phyloP scores from a whole-genome alignment of 208 protist species.

The Leishmania martiniquensis region DNA sequence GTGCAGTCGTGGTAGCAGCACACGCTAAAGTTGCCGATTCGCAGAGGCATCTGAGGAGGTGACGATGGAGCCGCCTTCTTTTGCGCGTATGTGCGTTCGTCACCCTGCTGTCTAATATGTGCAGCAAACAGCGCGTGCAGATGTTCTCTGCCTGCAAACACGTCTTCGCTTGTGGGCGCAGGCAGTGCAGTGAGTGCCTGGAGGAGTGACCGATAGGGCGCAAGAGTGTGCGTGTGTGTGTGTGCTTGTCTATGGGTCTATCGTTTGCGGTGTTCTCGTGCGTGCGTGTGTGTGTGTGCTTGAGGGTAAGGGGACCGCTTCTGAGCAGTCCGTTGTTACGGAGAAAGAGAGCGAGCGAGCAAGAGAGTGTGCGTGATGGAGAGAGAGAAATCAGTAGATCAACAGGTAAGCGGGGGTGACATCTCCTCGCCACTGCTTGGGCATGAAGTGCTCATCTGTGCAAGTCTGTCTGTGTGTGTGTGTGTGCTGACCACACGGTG shows the following conservation, averaged over 20 bases:
- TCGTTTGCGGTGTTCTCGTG: neutral
- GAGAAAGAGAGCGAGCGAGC: neutral
- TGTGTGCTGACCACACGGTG: neutral
- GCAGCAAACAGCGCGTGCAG: neutral
- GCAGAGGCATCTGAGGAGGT: constrained; percentile 1
- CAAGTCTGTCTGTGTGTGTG: neutral
- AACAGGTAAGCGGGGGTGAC: neutral
- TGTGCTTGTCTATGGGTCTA: neutral
- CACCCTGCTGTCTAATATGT: neutral
- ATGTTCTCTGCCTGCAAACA: neutral
- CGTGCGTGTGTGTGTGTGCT: neutral
- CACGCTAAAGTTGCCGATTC: constrained; percentile 32
- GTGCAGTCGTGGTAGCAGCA: constrained; percentile 54
- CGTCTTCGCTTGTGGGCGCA: neutral
- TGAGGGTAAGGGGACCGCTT: neutral
- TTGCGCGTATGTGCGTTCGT: neutral
- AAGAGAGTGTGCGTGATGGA: neutral
- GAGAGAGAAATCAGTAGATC: neutral
- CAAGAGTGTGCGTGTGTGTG: neutral
- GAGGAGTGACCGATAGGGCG: neutral
- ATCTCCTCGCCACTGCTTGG: neutral
- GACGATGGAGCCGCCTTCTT: neutral
- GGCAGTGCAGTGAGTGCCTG: neutral
- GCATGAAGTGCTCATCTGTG: neutral
- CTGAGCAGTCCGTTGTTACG: neutral